Evolutionary conservation across 1,284 basidiomycete genomes (phyloP).

Genomic region (Apiotrichum porosum): DNA sequence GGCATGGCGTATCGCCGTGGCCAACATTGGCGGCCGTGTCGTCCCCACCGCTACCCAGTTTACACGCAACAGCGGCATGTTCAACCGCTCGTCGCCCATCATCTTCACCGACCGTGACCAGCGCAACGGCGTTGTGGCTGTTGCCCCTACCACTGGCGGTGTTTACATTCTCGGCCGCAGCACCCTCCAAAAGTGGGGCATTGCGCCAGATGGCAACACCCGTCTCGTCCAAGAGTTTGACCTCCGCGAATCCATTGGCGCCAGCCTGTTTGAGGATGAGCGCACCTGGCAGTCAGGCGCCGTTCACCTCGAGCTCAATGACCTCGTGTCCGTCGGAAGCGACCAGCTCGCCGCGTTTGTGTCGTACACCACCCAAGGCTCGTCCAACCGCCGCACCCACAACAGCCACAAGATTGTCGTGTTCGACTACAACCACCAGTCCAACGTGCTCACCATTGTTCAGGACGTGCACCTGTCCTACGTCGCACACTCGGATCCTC

Average conservation of each 20-base stretch:
- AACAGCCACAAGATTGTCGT: constrained; percentile 34
- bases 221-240: constrained; percentile 38
- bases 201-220: constrained; percentile 26
- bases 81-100: constrained; percentile 30
- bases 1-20: constrained; percentile 40
- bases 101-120: constrained; percentile 31
- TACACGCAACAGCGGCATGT: constrained; percentile 41
- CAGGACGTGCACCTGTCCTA: constrained; percentile 35
- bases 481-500: constrained; percentile 43
- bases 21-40: constrained; percentile 34
- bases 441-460: constrained; percentile 24
- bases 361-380: constrained; percentile 29
- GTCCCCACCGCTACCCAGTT: constrained; percentile 31
- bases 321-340: constrained; percentile 27
- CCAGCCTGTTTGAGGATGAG: constrained; percentile 25
- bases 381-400: constrained; percentile 19
- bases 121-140: constrained; percentile 28
- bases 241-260: constrained; percentile 31
- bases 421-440: constrained; percentile 22
- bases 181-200: constrained; percentile 40
- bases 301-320: constrained; percentile 35
- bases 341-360: constrained; percentile 37
- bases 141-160: constrained; percentile 16
- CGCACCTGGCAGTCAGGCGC: constrained; percentile 22
- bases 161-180: constrained; percentile 33